Evolutionary conservation across 345 rosid species (phyloP).

Genomic region (Gossypium rotundifolium): DNA sequence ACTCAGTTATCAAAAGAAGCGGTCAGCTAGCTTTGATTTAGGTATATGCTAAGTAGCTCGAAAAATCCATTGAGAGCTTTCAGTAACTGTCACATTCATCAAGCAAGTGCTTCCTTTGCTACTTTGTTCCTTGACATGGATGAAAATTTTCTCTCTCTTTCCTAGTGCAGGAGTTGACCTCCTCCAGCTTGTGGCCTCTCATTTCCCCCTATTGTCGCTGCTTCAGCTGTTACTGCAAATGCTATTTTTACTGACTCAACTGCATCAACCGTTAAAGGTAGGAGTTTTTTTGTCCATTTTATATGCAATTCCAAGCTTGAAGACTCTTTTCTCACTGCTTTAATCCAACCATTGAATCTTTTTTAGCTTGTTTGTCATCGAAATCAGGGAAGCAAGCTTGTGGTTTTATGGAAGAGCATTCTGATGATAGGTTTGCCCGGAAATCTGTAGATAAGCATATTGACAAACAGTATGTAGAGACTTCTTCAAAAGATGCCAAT

Average conservation of each 20-base stretch:
- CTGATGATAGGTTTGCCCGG: slow-evolving; percentile 59
- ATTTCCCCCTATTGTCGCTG: slow-evolving; percentile 58
- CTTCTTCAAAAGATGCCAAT: slow-evolving; percentile 49
- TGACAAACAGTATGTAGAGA: slow-evolving; percentile 65
- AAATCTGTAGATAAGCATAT: slow-evolving; percentile 41
- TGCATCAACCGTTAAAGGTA: slow-evolving; percentile 46
- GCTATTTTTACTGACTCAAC: slow-evolving; percentile 57
- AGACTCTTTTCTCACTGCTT: slow-evolving; percentile 2
- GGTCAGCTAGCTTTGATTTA: slow-evolving; percentile 87
- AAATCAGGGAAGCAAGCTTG: slow-evolving; percentile 54
- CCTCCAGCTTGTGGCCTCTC: slow-evolving; percentile 90
- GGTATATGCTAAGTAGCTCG: slow-evolving; percentile 38
- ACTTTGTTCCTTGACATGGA: slow-evolving; percentile 3
- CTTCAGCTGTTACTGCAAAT: slow-evolving; percentile 29
- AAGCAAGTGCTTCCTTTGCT: not conserved
- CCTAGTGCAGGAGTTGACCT: slow-evolving; percentile 99
- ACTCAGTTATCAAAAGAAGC: slow-evolving; percentile 68
- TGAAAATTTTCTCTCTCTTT: slow-evolving; percentile 38
- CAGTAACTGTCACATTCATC: not conserved
- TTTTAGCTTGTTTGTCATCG: slow-evolving; percentile 42
- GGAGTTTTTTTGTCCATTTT: slow-evolving; percentile 43
- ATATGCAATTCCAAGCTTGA: slow-evolving; percentile 40
- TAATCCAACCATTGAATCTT: slow-evolving; percentile 42
- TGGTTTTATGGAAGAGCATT: slow-evolving; percentile 59
- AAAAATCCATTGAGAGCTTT: not conserved